Percentiles rank a stretch among this genome's conserved stretches.
phyloP scores from a whole-genome alignment of 2,329 filamentous ascomycete genomes.

The Myriosclerotinia duriaeana region DNA sequence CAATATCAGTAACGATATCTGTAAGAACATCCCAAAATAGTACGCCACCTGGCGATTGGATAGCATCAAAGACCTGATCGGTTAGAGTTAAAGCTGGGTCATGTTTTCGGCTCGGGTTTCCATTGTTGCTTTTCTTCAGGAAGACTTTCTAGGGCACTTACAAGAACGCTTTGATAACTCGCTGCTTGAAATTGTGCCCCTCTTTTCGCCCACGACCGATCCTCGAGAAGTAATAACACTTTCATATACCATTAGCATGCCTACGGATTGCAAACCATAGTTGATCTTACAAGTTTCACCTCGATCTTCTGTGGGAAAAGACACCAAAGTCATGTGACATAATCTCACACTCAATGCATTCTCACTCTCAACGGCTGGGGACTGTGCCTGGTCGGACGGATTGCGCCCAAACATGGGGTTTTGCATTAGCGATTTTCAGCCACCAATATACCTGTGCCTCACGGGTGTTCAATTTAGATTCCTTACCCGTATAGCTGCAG shows the following conservation, averaged over 20 bases:
- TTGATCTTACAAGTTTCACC: background rate
- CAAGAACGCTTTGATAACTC: background rate
- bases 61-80: background rate
- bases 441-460: background rate
- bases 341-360: background rate
- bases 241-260: background rate
- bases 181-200: background rate
- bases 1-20: conserved; percentile 2
- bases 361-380: background rate
- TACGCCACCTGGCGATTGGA: background rate
- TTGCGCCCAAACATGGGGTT: background rate
- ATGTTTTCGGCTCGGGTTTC: conserved; percentile 2
- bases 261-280: background rate
- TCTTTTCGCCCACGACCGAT: background rate
- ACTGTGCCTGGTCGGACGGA: background rate
- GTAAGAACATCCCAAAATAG: background rate
- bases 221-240: conserved; percentile 17
- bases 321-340: conserved; percentile 14
- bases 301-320: background rate
- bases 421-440: conserved; percentile 11
- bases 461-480: too few relatives aligned
- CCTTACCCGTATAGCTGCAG: too few relatives aligned
- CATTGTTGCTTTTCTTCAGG: conserved; percentile 5
- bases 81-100: background rate
- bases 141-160: conserved; percentile 3